Conservation (phyloP, 106 monocot genomes). For the Phalaenopsis equestris region DNA sequence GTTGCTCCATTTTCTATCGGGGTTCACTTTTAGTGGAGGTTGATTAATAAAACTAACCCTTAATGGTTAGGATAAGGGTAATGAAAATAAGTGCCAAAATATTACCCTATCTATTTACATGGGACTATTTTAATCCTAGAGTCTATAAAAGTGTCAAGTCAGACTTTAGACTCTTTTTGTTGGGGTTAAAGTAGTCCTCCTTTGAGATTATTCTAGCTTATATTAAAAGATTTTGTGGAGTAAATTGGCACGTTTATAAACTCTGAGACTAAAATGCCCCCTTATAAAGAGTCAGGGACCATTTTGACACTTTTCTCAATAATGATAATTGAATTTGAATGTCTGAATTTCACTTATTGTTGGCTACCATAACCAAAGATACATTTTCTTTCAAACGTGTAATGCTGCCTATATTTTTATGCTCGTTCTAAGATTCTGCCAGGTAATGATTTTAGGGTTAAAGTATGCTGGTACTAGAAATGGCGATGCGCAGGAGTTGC, state of each 20-base stretch:
- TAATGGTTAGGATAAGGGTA: neutral
- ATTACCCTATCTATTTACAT: too few relatives aligned
- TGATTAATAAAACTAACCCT: neutral
- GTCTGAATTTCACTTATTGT: neutral
- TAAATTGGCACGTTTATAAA: too few relatives aligned
- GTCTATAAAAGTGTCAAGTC: too few relatives aligned
- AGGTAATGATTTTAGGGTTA: conserved; percentile 43
- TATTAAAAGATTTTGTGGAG: too few relatives aligned
- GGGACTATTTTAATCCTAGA: too few relatives aligned
- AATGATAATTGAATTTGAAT: neutral
- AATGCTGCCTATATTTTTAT: neutral
- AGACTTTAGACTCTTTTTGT: too few relatives aligned
- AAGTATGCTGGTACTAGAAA: conserved; percentile 87
- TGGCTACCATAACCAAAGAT: neutral
- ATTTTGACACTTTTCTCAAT: neutral
- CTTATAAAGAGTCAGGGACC: too few relatives aligned
- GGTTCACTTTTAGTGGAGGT: neutral
- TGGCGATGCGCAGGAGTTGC: conserved; percentile 81
- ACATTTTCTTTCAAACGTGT: neutral
- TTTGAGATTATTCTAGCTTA: too few relatives aligned
- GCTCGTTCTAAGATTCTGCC: neutral
- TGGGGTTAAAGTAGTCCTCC: too few relatives aligned
- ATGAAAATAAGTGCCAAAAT: too few relatives aligned
- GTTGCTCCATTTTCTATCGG: neutral
- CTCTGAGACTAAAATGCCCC: too few relatives aligned